Evolutionary conservation across 768 basidiomycete species (phyloP).

Genomic region (Lactarius akahatsu): DNA sequence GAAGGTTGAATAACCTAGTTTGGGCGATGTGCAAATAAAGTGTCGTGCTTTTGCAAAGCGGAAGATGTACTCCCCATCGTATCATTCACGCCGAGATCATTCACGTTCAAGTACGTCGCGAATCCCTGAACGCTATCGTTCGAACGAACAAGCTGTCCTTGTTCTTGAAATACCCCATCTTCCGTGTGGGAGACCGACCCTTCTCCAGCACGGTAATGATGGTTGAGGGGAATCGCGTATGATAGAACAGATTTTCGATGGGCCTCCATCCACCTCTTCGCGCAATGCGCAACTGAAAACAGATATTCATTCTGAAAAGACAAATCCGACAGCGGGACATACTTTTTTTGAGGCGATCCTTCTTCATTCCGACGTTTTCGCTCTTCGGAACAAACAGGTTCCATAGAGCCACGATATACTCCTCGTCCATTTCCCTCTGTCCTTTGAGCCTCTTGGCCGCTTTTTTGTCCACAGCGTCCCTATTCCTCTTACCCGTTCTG

Average conservation of each 20-base stretch:
- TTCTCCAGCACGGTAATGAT: background rate
- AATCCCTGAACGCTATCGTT: background rate
- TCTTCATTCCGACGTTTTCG: slow-evolving; percentile 8
- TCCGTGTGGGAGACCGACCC: background rate
- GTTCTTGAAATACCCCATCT: background rate
- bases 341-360: slow-evolving; percentile 20
- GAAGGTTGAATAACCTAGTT: background rate
- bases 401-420: slow-evolving; percentile 8
- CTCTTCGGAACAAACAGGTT: slow-evolving; percentile 9
- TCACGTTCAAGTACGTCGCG: background rate
- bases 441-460: slow-evolving; percentile 12
- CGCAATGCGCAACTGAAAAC: slow-evolving; percentile 10
- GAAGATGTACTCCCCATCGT: background rate
- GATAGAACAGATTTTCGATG: background rate
- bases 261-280: background rate
- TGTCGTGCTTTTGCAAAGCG: background rate
- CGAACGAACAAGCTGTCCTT: background rate
- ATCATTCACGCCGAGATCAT: background rate
- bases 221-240: background rate
- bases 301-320: background rate
- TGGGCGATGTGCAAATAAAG: background rate
- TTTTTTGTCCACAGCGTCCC: slow-evolving; percentile 5
- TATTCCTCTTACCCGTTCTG: background rate
- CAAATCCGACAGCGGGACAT: background rate
- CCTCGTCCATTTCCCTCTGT: slow-evolving; percentile 10